Percentiles rank a stretch among this genome's conserved stretches.
Evolutionary conservation across 768 basidiomycete species (phyloP).

Genomic region (Russula brevipes): DNA sequence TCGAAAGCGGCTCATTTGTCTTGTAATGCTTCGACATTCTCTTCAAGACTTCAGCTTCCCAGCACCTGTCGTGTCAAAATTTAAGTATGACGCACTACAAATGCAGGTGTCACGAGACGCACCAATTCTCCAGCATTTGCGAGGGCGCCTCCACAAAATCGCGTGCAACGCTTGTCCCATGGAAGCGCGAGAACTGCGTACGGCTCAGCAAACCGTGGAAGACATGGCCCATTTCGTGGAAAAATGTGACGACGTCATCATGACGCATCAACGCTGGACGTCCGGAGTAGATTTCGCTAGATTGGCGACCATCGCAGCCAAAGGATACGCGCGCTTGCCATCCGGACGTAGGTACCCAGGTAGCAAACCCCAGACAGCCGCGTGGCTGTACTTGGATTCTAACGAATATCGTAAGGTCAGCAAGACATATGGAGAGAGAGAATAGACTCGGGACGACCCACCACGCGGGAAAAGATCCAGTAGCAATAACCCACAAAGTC

Average conservation of each 20-base stretch:
- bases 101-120: neutral
- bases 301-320: slow-evolving; percentile 86
- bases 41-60: slow-evolving; percentile 72
- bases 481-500: slow-evolving; percentile 83
- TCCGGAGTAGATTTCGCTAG: slow-evolving; percentile 79
- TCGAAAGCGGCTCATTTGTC: slow-evolving; percentile 62
- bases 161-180: slow-evolving; percentile 72
- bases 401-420: neutral
- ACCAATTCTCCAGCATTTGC: slow-evolving; percentile 93
- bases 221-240: slow-evolving; percentile 77
- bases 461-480: slow-evolving; percentile 82
- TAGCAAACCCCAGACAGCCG: slow-evolving; percentile 76
- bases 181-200: slow-evolving; percentile 72
- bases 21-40: slow-evolving; percentile 79
- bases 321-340: slow-evolving; percentile 63
- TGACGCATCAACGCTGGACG: slow-evolving; percentile 82
- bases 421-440: neutral
- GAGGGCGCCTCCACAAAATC: slow-evolving; percentile 89
- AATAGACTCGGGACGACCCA: slow-evolving; percentile 31
- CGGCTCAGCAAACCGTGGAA: slow-evolving; percentile 54
- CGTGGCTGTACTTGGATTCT: slow-evolving; percentile 81
- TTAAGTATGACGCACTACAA: neutral
- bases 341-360: slow-evolving; percentile 55
- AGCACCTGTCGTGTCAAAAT: slow-evolving; percentile 47
- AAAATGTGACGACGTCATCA: slow-evolving; percentile 84